These are phyloP conservation scores for Hypoxylon lienhwacheense DNA, from an alignment of 495 filamentous ascomycete genomes.

Conservation along the genomic window DNA sequence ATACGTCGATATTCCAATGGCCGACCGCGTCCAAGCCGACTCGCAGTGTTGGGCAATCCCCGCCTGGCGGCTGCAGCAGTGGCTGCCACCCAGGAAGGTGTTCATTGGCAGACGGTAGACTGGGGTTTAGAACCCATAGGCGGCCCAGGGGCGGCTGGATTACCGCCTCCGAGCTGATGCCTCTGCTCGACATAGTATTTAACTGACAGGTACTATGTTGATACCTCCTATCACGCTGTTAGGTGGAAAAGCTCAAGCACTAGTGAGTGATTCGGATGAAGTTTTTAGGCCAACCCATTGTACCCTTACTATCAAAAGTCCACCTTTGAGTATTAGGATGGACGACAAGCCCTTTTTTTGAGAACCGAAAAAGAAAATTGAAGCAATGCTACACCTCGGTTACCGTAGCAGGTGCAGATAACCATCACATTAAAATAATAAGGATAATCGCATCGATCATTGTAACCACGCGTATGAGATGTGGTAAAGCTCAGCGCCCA, in stretches of 20 bases:
- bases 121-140: slow-evolving; percentile 27
- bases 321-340: slow-evolving; percentile 15
- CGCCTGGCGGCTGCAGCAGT: slow-evolving; percentile 34
- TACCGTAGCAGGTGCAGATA: slow-evolving; percentile 29
- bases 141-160: slow-evolving; percentile 6
- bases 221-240: too few species aligned
- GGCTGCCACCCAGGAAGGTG: slow-evolving; percentile 34
- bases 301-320: slow-evolving; percentile 26
- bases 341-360: slow-evolving; percentile 2
- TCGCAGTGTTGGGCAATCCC: slow-evolving; percentile 37
- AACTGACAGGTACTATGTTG: slow-evolving; percentile 8
- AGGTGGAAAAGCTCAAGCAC: slow-evolving; percentile 2
- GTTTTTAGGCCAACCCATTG: slow-evolving; percentile 12
- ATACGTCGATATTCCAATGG: slow-evolving; percentile 40
- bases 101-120: slow-evolving; percentile 33
- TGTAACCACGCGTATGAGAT: slow-evolving; percentile 23
- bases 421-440: slow-evolving; percentile 34
- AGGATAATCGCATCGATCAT: slow-evolving; percentile 33
- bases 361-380: not conserved
- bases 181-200: slow-evolving; percentile 2
- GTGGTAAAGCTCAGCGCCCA: slow-evolving; percentile 32
- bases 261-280: slow-evolving; percentile 7
- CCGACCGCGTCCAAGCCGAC: slow-evolving; percentile 36
- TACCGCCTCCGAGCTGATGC: slow-evolving; percentile 23
- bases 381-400: slow-evolving; percentile 7